A percentile compares a stretch with the other conserved stretches of the same genome.
These are phyloP conservation scores for Petunia hybrid DNA, from an alignment of 305 asterid genomes.

Conservation along the genomic window DNA sequence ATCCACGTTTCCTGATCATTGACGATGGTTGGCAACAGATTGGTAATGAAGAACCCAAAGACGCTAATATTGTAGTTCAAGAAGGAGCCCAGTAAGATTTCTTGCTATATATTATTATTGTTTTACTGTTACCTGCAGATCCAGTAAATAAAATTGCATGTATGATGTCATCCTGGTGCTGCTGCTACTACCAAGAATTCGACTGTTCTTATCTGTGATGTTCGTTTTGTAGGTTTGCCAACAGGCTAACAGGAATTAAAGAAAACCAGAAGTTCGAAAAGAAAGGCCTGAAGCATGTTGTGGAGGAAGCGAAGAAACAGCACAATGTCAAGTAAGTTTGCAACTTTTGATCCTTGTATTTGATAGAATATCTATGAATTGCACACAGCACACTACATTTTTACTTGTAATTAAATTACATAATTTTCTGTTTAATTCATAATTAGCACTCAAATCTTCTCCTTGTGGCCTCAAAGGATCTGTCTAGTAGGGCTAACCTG, in stretches of 20 bases:
- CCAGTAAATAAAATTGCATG: slow-evolving; percentile 21
- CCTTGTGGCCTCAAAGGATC: background rate
- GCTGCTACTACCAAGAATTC: background rate
- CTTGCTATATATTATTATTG: background rate
- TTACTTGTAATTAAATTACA: background rate
- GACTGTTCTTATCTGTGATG: background rate
- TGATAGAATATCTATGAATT: background rate
- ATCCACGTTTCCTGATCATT: slow-evolving; percentile 90
- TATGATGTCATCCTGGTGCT: background rate
- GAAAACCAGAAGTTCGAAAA: slow-evolving; percentile 86
- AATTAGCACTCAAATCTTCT: background rate
- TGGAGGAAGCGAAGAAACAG: slow-evolving; percentile 68
- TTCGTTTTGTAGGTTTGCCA: slow-evolving; percentile 74
- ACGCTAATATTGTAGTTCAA: slow-evolving; percentile 72
- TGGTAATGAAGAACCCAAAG: slow-evolving; percentile 73
- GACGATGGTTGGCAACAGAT: slow-evolving; percentile 99
- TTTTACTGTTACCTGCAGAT: slow-evolving; percentile 19
- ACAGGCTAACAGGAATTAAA: slow-evolving; percentile 90
- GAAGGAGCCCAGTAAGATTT: slow-evolving; percentile 97
- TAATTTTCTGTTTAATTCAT: slow-evolving; percentile 1
- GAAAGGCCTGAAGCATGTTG: slow-evolving; percentile 81
- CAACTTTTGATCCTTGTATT: slow-evolving; percentile 15
- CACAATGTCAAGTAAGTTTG: slow-evolving; percentile 76
- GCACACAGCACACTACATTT: background rate
- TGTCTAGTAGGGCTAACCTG: background rate